Percentiles rank a stretch among this genome's conserved stretches.
Conservation (phyloP, 1,284 basidiomycete genomes). For the Boletus smithii region DNA sequence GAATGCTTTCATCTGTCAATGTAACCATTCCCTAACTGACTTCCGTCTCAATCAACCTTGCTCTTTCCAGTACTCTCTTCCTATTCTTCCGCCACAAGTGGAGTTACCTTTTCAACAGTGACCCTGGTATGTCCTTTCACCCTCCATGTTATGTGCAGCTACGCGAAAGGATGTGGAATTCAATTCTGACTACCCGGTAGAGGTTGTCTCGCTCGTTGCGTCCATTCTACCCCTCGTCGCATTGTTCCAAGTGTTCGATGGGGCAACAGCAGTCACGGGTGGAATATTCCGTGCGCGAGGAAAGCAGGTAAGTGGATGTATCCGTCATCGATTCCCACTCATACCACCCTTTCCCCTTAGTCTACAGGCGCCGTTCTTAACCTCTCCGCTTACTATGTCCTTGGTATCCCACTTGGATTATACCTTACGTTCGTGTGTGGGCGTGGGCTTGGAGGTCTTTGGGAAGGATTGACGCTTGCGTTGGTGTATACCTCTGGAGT, state of each 20-base stretch:
- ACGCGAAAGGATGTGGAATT: background rate
- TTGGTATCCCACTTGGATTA: constrained; percentile 68
- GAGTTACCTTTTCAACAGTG: constrained; percentile 84
- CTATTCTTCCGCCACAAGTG: constrained; percentile 70
- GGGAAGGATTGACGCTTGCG: constrained; percentile 65
- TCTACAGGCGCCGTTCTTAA: constrained; percentile 63
- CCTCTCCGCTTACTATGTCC: constrained; percentile 60
- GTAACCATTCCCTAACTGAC: background rate
- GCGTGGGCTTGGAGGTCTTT: constrained; percentile 55
- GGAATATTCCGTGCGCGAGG: constrained; percentile 80
- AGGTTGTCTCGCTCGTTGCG: constrained; percentile 65
- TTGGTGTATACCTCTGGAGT: constrained; percentile 53
- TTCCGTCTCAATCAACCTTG: background rate
- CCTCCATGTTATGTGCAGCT: background rate
- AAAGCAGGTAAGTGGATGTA: constrained; percentile 50
- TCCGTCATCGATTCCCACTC: background rate
- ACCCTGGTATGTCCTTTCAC: constrained; percentile 49
- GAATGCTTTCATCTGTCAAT: background rate
- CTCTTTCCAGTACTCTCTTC: constrained; percentile 55
- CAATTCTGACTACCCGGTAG: constrained; percentile 31
- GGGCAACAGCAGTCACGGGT: constrained; percentile 60
- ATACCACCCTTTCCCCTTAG: constrained; percentile 14
- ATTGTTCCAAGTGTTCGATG: constrained; percentile 84
- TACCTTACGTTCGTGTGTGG: constrained; percentile 57
- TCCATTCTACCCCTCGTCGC: constrained; percentile 72